These are phyloP conservation scores for Cercospora sp. DNA, from an alignment of 2,329 filamentous ascomycete genomes.

Conservation along the genomic window DNA sequence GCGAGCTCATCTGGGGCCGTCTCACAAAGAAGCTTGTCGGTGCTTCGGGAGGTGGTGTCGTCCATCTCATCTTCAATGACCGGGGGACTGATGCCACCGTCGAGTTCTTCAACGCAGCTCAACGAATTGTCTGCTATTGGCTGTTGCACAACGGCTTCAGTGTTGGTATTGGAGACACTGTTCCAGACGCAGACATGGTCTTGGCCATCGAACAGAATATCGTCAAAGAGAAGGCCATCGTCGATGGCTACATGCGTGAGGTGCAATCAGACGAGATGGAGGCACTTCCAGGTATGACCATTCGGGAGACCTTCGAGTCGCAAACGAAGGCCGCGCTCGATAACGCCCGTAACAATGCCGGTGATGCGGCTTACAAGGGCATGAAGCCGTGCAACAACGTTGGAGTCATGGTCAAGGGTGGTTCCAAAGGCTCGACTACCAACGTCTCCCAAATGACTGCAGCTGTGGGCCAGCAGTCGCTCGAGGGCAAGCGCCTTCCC, in stretches of 20 bases:
- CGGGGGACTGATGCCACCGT: conserved; percentile 82
- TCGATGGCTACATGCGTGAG: conserved; percentile 70
- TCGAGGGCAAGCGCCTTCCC: conserved; percentile 97
- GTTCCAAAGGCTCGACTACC: conserved; percentile 97
- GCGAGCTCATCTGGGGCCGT: conserved; percentile 86
- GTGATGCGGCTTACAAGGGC: conserved; percentile 86
- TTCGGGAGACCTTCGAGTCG: conserved; percentile 96
- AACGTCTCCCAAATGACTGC: conserved; percentile 99
- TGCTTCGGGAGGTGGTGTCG: conserved; percentile 83
- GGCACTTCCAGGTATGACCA: conserved; percentile 95
- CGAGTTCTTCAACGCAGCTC: conserved; percentile 92
- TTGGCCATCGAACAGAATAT: conserved; percentile 81
- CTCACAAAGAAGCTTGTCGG: conserved; percentile 93
- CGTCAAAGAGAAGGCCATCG: conserved; percentile 75
- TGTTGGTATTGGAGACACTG: conserved; percentile 97
- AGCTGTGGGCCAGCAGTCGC: conserved; percentile 94
- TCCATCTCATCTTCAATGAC: conserved; percentile 96
- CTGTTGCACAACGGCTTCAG: conserved; percentile 93
- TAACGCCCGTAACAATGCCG: conserved; percentile 92
- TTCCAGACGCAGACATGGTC: conserved; percentile 84
- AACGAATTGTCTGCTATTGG: conserved; percentile 96
- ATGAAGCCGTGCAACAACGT: conserved; percentile 96
- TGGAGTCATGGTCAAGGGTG: conserved; percentile 91
- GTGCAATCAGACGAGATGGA: conserved; percentile 88
- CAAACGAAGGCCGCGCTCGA: conserved; percentile 94